Base-by-base conservation (phyloP, 2,329 filamentous ascomycete species). In the Spiromastix sp. region DNA sequence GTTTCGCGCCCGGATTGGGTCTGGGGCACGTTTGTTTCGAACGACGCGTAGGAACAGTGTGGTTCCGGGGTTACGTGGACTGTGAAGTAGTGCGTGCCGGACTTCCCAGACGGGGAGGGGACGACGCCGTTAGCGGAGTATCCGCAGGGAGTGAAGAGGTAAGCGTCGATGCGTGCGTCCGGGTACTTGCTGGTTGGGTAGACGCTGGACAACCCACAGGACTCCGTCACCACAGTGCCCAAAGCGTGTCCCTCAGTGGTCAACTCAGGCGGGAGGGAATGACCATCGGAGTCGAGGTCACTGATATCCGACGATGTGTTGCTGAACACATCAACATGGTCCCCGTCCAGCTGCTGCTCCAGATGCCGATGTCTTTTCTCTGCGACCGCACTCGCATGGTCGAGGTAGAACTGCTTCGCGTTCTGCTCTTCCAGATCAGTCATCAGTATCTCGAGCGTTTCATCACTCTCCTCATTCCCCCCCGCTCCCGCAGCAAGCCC, bases 11-110 rank as follows among this genome's bases (percentile, higher is more conserved):
- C 87, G 38, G 77, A 85, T 64, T 94, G 85, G 4, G 78, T 79
- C 17, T 85, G 82, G 2, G 91, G 91, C 3, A 98, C 89, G 49
- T 96, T 98, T 47, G 91, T 96, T 69, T 98, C 91, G 55, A 98
- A 98, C 2, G 86, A 95, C 22, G 91, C 91, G 58, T 93, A 98
- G 4, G 87, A 95, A 68, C 89, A 98, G 52, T 94, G 79, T 10
- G 89, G 85, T 69, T 98, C 91, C 0, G 91, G 91, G 0, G 91
- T 98, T 46, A 98, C 91, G 55, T 98, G 91, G 16, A 98, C 91
- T 1, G 89, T 98, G 64, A 95, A 98, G 66, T 98, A 98, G 63
- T 96, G 86, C 26, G 76, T 81, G 41, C 61, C 67, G 21, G 64
- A 54, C 15, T 52, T 54, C 40, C 68, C 66, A 10, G 72, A 66